These are phyloP conservation scores for Triticum monococcum DNA, from an alignment of 176 grass and related monocot species.

Conservation along the genomic window DNA sequence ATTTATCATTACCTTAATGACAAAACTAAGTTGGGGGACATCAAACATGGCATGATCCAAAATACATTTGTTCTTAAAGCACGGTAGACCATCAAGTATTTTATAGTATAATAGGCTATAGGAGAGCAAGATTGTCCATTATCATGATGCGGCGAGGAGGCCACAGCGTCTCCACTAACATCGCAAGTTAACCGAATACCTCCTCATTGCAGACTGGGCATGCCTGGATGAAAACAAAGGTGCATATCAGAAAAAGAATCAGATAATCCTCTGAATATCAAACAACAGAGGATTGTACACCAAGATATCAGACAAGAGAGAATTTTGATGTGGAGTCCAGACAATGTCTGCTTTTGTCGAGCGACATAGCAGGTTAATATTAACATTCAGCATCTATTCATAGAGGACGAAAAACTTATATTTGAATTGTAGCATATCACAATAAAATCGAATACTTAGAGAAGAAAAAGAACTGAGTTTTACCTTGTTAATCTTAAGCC, in stretches of 20 bases:
- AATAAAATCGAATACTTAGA: background rate
- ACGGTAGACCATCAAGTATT: background rate
- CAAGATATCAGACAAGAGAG: background rate
- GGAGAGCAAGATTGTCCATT: background rate
- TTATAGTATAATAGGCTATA: background rate
- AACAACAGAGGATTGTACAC: background rate
- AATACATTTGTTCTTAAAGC: background rate
- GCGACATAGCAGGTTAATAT: background rate
- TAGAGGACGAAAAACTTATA: background rate
- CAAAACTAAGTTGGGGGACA: slow-evolving; percentile 29
- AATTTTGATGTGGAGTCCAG: background rate
- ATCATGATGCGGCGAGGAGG: background rate
- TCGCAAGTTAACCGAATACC: slow-evolving; percentile 59
- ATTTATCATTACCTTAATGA: slow-evolving; percentile 8
- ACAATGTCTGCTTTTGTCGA: slow-evolving; percentile 18
- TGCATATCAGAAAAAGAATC: slow-evolving; percentile 12
- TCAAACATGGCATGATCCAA: slow-evolving; percentile 4
- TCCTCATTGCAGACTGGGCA: slow-evolving; percentile 77
- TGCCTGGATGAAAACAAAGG: slow-evolving; percentile 44
- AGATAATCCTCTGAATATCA: background rate
- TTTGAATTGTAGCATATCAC: background rate
- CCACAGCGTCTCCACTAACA: background rate
- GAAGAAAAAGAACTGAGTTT: background rate
- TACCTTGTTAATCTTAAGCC: slow-evolving; percentile 89
- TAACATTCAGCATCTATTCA: slow-evolving; percentile 20